Evolutionary conservation across 805 yeast genomes (phyloP), one percentile per base, ranked within the genome.

Genomic region (Saturnispora silvae): DNA sequence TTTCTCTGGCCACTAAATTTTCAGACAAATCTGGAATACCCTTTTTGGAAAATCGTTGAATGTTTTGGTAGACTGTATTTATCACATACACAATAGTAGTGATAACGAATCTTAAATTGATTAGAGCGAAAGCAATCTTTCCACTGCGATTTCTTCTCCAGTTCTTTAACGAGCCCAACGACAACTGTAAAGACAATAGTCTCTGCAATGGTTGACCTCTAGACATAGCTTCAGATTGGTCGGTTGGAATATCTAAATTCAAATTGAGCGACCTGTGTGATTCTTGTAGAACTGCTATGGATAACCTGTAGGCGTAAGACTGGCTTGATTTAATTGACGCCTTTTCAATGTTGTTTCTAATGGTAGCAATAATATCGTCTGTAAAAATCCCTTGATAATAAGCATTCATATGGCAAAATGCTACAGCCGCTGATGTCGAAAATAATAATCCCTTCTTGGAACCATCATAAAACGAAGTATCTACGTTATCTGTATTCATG

Each of bases 191-290:
- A 13, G 84, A 72, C 25, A 84, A 57, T 33, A 85, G 59, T 37
- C 80, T 68, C 50, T 83, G 95, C 36, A 82, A 63, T 2, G 92
- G 85, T 10, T 89, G 89, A 48, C 77, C 77, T 15, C 78, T 77
- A 28, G 84, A 59, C 42, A 83, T 62, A 49, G 78, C 77, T 49
- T 84, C 95, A 3, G 81, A 75, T 34, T 77, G 81, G 38, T 83
- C 95, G 37, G 75, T 72, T 6, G 77, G 69, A 33, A 75, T 72
- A 50, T 80, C 82, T 37, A 84, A 64, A 23, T 76, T 73, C 48
- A 84, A 77, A 49, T 75, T 80, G 42, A 85, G 68, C 1, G 92
- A 77, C n/a, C 76, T 59, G 51, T 84, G 94, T 2, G 78, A 66
- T 51, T 85, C 95, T 38, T 70, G 63, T 14, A 80, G 52, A 3